These are phyloP conservation scores for Cryptosporidium ubiquitum DNA, from an alignment of 169 alveolate genomes.

Conservation along the genomic window DNA sequence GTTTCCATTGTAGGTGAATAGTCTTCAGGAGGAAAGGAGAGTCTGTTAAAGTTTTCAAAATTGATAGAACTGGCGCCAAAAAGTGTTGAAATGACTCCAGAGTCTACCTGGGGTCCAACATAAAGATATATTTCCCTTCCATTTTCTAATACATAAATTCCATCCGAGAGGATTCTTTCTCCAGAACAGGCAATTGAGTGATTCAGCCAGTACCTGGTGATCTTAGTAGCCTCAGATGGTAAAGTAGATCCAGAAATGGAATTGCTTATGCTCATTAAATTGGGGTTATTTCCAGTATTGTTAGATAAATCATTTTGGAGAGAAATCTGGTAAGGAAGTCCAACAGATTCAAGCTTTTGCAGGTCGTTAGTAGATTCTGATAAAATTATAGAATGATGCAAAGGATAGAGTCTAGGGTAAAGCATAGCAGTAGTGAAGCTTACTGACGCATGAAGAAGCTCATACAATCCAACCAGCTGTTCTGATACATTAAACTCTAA, in stretches of 20 bases:
- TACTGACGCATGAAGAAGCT: constrained; percentile 41
- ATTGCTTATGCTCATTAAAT: neutral
- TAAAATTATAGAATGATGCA: constrained; percentile 32
- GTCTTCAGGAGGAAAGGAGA: constrained; percentile 6
- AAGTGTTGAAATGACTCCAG: constrained; percentile 9
- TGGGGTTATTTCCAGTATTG: neutral
- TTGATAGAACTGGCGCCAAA: constrained; percentile 11
- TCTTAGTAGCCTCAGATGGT: neutral
- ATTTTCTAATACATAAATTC: constrained; percentile 52
- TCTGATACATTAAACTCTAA: constrained; percentile 46
- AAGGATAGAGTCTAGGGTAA: constrained; percentile 56
- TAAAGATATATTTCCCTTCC: constrained; percentile 54
- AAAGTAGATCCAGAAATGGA: neutral
- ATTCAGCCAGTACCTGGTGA: constrained; percentile 64
- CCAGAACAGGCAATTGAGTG: constrained; percentile 50
- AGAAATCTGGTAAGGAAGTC: constrained; percentile 46
- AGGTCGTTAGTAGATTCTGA: neutral
- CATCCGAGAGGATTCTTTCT: constrained; percentile 64
- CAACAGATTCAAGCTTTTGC: constrained; percentile 43
- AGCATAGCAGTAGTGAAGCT: constrained; percentile 44
- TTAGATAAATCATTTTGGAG: neutral
- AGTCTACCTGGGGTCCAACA: constrained; percentile 54
- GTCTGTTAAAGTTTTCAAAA: constrained; percentile 2
- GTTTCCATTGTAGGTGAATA: neutral
- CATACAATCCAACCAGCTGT: constrained; percentile 61